Percentiles rank a stretch among this genome's conserved stretches.
phyloP scores from a whole-genome alignment of 345 rosid species.

The Acer negundo region DNA sequence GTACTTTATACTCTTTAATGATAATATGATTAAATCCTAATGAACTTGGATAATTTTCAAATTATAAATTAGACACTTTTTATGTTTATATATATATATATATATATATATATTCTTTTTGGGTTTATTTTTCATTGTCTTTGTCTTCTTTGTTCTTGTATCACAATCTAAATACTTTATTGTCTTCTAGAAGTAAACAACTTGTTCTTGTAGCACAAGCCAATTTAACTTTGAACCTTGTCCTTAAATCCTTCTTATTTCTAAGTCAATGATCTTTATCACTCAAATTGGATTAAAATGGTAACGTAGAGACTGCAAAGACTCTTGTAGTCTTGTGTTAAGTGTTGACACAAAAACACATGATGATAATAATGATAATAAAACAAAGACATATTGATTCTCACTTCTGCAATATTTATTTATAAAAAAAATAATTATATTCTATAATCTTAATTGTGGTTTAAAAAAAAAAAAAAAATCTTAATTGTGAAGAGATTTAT shows the following conservation, averaged over 20 bases:
- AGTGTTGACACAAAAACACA: neutral
- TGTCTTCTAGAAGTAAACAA: neutral
- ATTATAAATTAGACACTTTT: neutral
- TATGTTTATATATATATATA: too few relatives aligned
- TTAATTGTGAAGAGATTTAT: neutral
- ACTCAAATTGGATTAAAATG: neutral
- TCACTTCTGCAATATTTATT: neutral
- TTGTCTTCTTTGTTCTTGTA: neutral
- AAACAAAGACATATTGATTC: neutral
- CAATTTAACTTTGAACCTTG: neutral
- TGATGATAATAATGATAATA: neutral
- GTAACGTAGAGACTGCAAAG: neutral
- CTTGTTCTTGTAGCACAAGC: constrained; percentile 2
- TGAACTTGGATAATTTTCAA: too few relatives aligned
- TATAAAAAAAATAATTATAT: too few relatives aligned
- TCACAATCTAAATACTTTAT: neutral
- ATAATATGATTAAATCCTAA: too few relatives aligned
- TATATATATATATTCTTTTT: too few relatives aligned
- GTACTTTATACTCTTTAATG: too few relatives aligned
- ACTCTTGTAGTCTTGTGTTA: neutral
- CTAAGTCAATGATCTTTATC: neutral
- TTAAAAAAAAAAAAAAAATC: too few relatives aligned
- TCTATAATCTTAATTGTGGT: too few relatives aligned
- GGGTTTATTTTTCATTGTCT: neutral
- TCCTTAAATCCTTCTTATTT: neutral